Conservation (phyloP, 1,284 basidiomycete species). For the Vanrija sp. region DNA sequence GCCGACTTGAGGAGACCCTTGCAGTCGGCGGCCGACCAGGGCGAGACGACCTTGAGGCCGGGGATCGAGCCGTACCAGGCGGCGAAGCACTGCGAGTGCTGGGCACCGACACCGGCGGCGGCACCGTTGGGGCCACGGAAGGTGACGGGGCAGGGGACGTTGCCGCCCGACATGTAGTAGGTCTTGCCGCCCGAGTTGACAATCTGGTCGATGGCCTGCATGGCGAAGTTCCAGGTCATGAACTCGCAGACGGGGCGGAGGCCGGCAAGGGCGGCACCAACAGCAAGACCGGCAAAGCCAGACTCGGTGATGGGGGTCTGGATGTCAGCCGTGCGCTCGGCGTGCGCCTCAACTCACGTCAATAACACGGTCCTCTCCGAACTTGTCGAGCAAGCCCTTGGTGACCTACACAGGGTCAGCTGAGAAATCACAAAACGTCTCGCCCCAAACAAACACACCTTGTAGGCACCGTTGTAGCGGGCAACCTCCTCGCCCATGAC, state of each 20-base stretch:
- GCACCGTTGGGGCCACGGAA: conserved; percentile 99
- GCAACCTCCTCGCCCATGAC: conserved; percentile 98
- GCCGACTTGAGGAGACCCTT: conserved; percentile 96
- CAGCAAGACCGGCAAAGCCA: conserved; percentile 96
- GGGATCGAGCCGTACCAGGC: conserved; percentile 96
- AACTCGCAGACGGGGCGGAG: conserved; percentile 98
- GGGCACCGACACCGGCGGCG: conserved; percentile 89
- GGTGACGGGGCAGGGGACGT: conserved; percentile 94
- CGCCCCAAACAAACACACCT: conserved; percentile 60
- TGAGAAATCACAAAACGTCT: background rate
- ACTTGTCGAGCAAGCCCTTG: conserved; percentile 98
- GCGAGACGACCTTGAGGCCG: conserved; percentile 95
- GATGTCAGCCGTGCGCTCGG: background rate
- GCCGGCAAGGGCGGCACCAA: conserved; percentile 90
- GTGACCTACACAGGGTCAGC: conserved; percentile 63
- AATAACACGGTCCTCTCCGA: conserved; percentile 96
- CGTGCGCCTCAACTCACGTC: conserved; percentile 55
- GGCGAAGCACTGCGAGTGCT: conserved; percentile 77
- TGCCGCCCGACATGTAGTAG: conserved; percentile 99
- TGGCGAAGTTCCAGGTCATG: conserved; percentile 56
- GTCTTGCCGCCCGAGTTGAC: conserved; percentile 99
- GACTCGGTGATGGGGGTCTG: conserved; percentile 93
- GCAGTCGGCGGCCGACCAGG: conserved; percentile 96
- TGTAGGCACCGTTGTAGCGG: conserved; percentile 99
- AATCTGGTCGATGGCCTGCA: conserved; percentile 94